A percentile compares a stretch with the other conserved stretches of the same genome.
Evolutionary conservation across 139 green algal genomes (phyloP).

Genomic region (Volvox africanus): DNA sequence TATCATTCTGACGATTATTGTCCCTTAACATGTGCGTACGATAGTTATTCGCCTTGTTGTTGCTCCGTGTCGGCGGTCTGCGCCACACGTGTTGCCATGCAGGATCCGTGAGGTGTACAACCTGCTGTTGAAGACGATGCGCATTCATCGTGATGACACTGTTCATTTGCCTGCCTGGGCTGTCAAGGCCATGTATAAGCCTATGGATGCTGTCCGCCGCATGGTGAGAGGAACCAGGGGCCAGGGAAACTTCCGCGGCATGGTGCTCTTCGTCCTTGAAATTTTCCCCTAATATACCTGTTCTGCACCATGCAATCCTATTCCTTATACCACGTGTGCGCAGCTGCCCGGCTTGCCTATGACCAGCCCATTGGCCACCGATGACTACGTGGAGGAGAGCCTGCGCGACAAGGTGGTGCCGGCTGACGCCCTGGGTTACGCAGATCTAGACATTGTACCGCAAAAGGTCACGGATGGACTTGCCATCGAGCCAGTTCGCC

Average conservation of each 20-base stretch:
- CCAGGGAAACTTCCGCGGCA: no score
- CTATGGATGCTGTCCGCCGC: conserved; percentile 45
- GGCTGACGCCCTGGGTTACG: conserved; percentile 63
- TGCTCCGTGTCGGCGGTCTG: no score
- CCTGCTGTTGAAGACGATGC: conserved; percentile 60
- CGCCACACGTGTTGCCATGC: background rate
- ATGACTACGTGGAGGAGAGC: conserved; percentile 79
- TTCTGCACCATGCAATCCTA: no score
- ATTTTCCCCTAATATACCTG: no score
- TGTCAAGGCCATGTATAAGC: conserved; percentile 53
- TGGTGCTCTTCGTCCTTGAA: no score
- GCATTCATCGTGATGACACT: conserved; percentile 61
- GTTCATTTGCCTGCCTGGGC: conserved; percentile 57
- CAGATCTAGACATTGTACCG: conserved; percentile 75
- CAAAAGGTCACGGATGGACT: conserved; percentile 79
- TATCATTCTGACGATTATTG: no score
- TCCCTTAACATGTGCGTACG: no score
- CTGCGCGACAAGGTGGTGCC: conserved; percentile 64
- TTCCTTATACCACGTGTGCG: background rate
- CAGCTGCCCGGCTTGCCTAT: conserved; percentile 64
- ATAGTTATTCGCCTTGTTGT: no score
- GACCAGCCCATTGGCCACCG: conserved; percentile 69
- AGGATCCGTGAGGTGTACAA: conserved; percentile 66
- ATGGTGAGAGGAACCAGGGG: background rate
- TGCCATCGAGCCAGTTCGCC: conserved; percentile 85